Base-by-base conservation (phyloP, 768 basidiomycete species). In the Leccinum pellstonianum region DNA sequence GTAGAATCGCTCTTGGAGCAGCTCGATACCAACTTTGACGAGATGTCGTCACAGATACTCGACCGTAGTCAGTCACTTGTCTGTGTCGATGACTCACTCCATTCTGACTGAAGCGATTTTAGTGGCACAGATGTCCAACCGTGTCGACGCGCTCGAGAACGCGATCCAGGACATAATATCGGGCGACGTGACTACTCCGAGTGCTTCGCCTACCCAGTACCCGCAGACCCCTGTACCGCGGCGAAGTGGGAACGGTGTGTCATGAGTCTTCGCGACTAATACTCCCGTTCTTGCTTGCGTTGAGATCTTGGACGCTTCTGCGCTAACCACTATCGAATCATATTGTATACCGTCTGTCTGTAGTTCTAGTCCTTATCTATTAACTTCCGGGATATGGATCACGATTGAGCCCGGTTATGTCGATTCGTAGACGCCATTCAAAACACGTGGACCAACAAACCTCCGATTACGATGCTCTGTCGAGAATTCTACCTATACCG, bases 61-160 rank as follows among this genome's bases (percentile, higher is more conserved):
- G 88, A 91, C 58, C 81, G 88, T 66, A 92, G 90, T 93, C 69
- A 66, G 88, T 81, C 52, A 15, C 49, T 52, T 49, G 11, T 63
- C 55, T 38, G 52, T 43, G 46, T 55, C 43, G 25, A 43, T 31
- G 15, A 52, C 11, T 43, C 29, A 51, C 10, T 5, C 15, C 35
- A 17, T 41, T 19, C 60, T 59, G 33, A 64, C 64, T 55, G 53
- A 63, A 43, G 57, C 59, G 23, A 56, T 54, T 21, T 37, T 69
- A 96, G 95, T 97, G 95, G 84, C 77, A 57, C 90, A 93, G 67
- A 97, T 96, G 95, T 95, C 94, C 1, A 83, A 84, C 41, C 84
- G 95, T 48, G 94, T 97, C 21, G 94, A 97, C 67, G 84, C 90
- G 17, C 79, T 97, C 31, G 95, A 97, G 70, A 86, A 86, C 17